phyloP scores from a whole-genome alignment of 306 rosid genomes.

The Carpinus viminea region DNA sequence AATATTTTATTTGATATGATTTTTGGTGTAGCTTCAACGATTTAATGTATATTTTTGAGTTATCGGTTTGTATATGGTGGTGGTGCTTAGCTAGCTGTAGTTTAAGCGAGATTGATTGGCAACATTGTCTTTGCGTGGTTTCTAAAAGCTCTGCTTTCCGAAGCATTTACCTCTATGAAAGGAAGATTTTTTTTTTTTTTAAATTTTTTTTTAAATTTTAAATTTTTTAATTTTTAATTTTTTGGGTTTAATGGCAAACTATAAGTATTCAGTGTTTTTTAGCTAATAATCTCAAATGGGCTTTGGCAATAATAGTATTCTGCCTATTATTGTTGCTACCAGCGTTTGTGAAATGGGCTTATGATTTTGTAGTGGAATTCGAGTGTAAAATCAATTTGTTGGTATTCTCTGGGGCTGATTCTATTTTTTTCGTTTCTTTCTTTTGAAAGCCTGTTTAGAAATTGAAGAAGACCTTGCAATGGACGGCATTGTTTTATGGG shows the following conservation, averaged over 20 bases:
- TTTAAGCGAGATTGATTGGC: slow-evolving; percentile 15
- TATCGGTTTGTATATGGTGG: not conserved
- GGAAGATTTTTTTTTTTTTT: not conserved
- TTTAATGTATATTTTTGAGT: not conserved
- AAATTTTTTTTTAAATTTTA: no score
- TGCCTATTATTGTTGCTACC: not conserved
- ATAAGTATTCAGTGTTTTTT: not conserved
- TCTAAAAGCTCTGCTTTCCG: not conserved
- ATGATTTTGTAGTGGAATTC: not conserved
- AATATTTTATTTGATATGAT: not conserved
- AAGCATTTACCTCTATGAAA: not conserved
- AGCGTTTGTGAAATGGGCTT: not conserved
- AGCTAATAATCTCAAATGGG: not conserved
- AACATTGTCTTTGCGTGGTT: slow-evolving; percentile 12
- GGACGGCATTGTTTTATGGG: not conserved
- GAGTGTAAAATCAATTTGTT: not conserved
- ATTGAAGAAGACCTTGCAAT: not conserved
- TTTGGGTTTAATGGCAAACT: not conserved
- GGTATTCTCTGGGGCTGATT: not conserved
- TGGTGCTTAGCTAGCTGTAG: not conserved
- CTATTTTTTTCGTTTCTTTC: not conserved
- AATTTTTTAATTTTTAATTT: no score
- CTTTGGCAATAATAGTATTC: not conserved
- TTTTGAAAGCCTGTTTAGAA: not conserved
- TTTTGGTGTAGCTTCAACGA: not conserved